These are phyloP conservation scores for Mrakia gelida DNA, from an alignment of 768 basidiomycete species.

Conservation along the genomic window DNA sequence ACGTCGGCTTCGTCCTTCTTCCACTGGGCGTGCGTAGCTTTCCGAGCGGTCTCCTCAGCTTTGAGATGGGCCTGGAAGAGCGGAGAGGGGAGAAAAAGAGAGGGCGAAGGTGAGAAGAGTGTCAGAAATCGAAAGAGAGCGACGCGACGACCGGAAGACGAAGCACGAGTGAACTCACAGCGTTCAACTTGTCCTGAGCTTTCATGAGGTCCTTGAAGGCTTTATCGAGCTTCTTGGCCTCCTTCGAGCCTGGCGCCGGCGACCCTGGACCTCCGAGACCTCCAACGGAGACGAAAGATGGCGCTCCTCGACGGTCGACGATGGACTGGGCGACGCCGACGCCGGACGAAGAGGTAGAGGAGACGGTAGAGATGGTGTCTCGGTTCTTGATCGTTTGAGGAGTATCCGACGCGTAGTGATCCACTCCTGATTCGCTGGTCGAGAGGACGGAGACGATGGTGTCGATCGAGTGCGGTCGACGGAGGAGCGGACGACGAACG, in stretches of 20 bases:
- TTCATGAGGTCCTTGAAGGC: background rate
- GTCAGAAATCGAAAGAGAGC: background rate
- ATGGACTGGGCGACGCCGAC: background rate
- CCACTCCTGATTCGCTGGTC: background rate
- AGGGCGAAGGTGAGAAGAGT: background rate
- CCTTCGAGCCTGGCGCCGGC: background rate
- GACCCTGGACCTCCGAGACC: background rate
- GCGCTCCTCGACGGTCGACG: background rate
- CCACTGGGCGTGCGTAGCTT: background rate
- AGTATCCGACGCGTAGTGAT: background rate
- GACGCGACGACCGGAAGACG: background rate
- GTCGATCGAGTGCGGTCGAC: conserved; percentile 5
- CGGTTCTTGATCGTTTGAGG: background rate
- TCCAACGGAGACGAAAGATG: background rate
- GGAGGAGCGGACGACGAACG: background rate
- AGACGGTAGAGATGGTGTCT: background rate
- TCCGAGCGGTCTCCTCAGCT: background rate
- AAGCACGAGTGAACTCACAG: background rate
- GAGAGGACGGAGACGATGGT: conserved; percentile 14
- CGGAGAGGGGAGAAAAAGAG: background rate
- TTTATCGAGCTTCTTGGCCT: conserved; percentile 14
- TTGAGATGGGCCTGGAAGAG: background rate
- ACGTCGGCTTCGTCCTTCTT: background rate
- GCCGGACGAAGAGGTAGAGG: background rate
- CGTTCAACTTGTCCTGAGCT: conserved; percentile 2